Base-by-base conservation (phyloP, 805 yeast species). In the Blastobotrys americana region DNA sequence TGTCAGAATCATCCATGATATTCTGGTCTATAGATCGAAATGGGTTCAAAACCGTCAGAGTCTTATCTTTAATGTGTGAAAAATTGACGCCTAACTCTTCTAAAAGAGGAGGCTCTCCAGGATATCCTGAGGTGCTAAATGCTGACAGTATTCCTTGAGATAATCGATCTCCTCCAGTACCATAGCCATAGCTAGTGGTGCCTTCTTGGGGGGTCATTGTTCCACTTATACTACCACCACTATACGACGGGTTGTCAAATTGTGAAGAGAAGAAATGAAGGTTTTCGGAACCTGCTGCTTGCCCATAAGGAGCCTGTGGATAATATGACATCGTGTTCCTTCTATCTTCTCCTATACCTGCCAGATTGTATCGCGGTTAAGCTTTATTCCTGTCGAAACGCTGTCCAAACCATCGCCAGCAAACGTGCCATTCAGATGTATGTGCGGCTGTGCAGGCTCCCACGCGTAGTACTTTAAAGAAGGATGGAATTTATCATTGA, bases 81-180 rank as follows among this genome's bases (percentile, higher is more conserved):
- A 93, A 93, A 63, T 93, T 89, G 59, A 93, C 85, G 2, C 97
- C 98, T 20, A 93, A 65, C 60, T 93, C 98, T 59, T 93, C 95
- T 42, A 93, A 68, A 38, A 93, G 69, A 2, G 97, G 88, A 0
- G 95, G 89, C 63, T 93, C 98, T n/a, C 88, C 90, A 0, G 96
- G 80, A 59, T 93, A 93, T 0, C 98, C 98, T 0, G 83, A 72
- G 0, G 96, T 84, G 1, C 96, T 85, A 57, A 93, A 82, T 0
- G 97, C 98, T 3, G 96, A 95, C 3, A 94, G 63, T 39, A 88
- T 59, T 1, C 98, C 98, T 0, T 78, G 69, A 1, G 86, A 73
- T 41, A 90, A 69, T 43, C 71, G 70, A 34, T 65, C 69, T 8
- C 45, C 47, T 25, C 53, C 57, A n/a, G 36, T 43, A 3, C 47